Conservation (phyloP, 805 yeast genomes). For the Wickerhamiella galacta region DNA sequence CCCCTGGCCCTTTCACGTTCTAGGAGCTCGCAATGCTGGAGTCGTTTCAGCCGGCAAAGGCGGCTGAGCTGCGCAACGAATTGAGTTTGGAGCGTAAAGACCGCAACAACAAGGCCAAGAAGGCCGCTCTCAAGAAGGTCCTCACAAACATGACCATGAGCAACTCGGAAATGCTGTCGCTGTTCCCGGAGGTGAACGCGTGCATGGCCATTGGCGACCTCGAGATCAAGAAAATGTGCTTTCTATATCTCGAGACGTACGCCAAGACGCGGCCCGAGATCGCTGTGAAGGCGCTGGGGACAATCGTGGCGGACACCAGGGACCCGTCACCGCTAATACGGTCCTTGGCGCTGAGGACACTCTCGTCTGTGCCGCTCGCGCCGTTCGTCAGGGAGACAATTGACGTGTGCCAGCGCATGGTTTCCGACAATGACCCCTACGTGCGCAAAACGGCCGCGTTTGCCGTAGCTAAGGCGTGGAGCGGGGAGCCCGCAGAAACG, state of each 20-base stretch:
- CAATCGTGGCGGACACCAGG: slow-evolving; percentile 34
- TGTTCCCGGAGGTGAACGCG: slow-evolving; percentile 51
- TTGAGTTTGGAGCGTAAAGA: slow-evolving; percentile 22
- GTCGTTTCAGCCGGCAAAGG: slow-evolving; percentile 11
- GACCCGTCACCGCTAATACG: slow-evolving; percentile 32
- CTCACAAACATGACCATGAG: slow-evolving; percentile 74
- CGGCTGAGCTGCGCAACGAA: slow-evolving; percentile 23
- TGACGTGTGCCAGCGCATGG: slow-evolving; percentile 21
- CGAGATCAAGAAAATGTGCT: slow-evolving; percentile 57
- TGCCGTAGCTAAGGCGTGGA: slow-evolving; percentile 51
- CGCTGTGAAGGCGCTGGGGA: slow-evolving; percentile 38
- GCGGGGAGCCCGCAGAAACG: slow-evolving; percentile 33
- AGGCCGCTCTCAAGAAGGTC: slow-evolving; percentile 46
- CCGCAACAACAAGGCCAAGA: slow-evolving; percentile 23
- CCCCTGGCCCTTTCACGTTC: too few relatives aligned
- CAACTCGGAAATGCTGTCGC: slow-evolving; percentile 51
- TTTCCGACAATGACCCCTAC: slow-evolving; percentile 36
- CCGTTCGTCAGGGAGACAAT: slow-evolving; percentile 35
- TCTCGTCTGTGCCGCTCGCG: slow-evolving; percentile 40
- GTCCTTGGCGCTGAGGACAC: slow-evolving; percentile 45
- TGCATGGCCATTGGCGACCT: slow-evolving; percentile 35
- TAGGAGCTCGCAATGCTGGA: slow-evolving; percentile 1
- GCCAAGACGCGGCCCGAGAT: slow-evolving; percentile 41
- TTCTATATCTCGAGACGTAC: slow-evolving; percentile 45
- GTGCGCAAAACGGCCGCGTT: slow-evolving; percentile 57